Base-by-base conservation (phyloP, 2,329 filamentous ascomycete genomes). In the Trichoderma sp. region DNA sequence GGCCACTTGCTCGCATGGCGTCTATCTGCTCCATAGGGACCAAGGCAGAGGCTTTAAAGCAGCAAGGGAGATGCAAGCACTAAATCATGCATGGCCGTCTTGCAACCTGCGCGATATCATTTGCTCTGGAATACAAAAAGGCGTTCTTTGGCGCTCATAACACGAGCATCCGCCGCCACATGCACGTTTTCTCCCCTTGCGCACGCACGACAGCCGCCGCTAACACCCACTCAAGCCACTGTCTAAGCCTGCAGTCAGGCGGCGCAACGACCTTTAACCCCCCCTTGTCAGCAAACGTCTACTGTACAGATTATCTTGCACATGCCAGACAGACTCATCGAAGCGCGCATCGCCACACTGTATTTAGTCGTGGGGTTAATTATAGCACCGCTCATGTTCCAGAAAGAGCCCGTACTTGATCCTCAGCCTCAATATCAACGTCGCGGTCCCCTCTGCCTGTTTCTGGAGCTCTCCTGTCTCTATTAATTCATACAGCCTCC, bases 311-410 rank as follows among this genome's bases (percentile, higher is more conserved):
- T 21, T 33, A 43, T 43, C 40, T 43, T 19, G 40, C 19, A 35
- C 19, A 29, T 59, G 53, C 63, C 40, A 49, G 40, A 49, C 63
- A 43, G 53, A 52, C 31, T 29, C 14, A 19, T 35, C 14, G 37
- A 52, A 52, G 10, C 53, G 63, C 55, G 63, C 63, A 67, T 67
- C 63, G 63, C 63, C 63, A 67, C 63, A 67, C 53, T 67, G 55
- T 67, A 58, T 59, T 59, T 67, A 67, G 55, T 13, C 55, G 19
- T 40, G 27, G 55, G n/a, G 55, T 67, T 67, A 67, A 67, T 67
- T 67, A 67, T 67, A 67, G 63, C 63, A n/a, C 55, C 5, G 19
- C 24, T 67, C 63, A 52, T 10, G 53, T 58, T 33, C 24, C 61
- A 64, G 10, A 64, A 53, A 65, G 37, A 66, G 21, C 53, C 63